phyloP scores from a whole-genome alignment of 2,329 filamentous ascomycete genomes.

The Paracoccidioides brasiliensis region DNA sequence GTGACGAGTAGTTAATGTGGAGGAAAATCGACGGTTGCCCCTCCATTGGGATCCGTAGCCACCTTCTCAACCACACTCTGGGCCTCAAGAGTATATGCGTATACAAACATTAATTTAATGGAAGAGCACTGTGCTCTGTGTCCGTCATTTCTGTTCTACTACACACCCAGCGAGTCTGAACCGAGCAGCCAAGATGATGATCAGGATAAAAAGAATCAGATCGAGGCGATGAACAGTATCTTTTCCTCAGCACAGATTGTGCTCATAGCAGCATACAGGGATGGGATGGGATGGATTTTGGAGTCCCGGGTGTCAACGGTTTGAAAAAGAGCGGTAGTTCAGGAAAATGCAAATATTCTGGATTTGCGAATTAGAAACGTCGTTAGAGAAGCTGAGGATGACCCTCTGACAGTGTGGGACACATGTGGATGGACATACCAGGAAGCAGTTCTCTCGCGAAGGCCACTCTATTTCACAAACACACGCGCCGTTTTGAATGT shows the following conservation, averaged over 20 bases:
- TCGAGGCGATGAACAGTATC: not conserved
- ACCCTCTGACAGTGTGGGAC: not conserved
- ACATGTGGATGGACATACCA: not conserved
- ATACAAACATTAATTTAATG: not conserved
- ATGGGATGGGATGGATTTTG: not conserved
- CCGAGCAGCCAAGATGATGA: not conserved
- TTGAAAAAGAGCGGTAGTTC: not conserved
- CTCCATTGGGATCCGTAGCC: no score
- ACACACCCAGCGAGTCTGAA: not conserved
- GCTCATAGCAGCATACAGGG: not conserved
- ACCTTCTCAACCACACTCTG: not conserved
- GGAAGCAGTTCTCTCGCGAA: not conserved
- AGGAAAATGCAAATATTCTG: not conserved
- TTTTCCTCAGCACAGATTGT: not conserved
- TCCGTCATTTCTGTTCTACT: not conserved
- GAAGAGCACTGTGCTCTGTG: not conserved
- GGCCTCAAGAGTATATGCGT: not conserved
- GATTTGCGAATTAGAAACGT: not conserved
- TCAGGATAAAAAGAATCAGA: not conserved
- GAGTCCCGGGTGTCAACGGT: not conserved
- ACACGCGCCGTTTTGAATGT: not conserved
- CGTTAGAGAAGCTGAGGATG: not conserved
- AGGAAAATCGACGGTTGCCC: no score
- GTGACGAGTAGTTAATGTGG: no score
- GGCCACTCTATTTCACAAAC: not conserved